A percentile compares a stretch with the other conserved stretches of the same genome.
phyloP scores from a whole-genome alignment of 2,329 filamentous ascomycete species.

The Lecanicillium sp. region DNA sequence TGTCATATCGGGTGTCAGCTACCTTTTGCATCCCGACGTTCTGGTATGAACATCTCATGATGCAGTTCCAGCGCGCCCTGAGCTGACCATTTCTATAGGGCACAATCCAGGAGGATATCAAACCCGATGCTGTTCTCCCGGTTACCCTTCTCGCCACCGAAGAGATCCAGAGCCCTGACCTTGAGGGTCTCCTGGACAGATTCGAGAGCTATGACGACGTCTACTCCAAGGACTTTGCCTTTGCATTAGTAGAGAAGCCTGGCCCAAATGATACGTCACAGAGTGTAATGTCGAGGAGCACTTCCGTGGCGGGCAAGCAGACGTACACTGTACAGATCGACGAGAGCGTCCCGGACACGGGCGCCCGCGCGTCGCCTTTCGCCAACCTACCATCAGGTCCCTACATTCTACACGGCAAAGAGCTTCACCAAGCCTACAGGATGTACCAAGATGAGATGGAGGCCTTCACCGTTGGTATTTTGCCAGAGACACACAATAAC shows the following conservation, averaged over 20 bases:
- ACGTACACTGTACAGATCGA: constrained; percentile 8
- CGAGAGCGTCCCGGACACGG: constrained; percentile 18
- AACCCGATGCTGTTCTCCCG: constrained; percentile 34
- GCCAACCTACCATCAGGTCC: constrained; percentile 32
- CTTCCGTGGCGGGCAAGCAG: neutral
- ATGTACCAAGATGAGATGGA: constrained; percentile 33
- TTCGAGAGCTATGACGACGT: constrained; percentile 34
- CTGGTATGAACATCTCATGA: constrained; percentile 2
- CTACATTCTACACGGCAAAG: constrained; percentile 36
- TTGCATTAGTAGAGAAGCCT: constrained; percentile 34
- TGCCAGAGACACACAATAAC: constrained; percentile 28
- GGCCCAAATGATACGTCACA: constrained; percentile 16
- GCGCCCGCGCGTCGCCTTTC: constrained; percentile 15
- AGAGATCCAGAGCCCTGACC: constrained; percentile 29
- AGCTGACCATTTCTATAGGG: constrained; percentile 24
- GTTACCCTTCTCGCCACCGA: constrained; percentile 34
- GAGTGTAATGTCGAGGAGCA: neutral
- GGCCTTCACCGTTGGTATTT: constrained; percentile 32
- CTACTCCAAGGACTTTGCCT: constrained; percentile 32
- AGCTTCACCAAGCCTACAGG: constrained; percentile 36
- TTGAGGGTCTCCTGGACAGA: constrained; percentile 28
- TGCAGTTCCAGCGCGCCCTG: too few species aligned
- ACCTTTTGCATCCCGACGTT: constrained; percentile 13
- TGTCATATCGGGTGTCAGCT: constrained; percentile 11
- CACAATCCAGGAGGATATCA: constrained; percentile 35